Evolutionary conservation across 2,329 filamentous ascomycete genomes (phyloP), one percentile per base, ranked within the genome.

Genomic region (Capronia americana): DNA sequence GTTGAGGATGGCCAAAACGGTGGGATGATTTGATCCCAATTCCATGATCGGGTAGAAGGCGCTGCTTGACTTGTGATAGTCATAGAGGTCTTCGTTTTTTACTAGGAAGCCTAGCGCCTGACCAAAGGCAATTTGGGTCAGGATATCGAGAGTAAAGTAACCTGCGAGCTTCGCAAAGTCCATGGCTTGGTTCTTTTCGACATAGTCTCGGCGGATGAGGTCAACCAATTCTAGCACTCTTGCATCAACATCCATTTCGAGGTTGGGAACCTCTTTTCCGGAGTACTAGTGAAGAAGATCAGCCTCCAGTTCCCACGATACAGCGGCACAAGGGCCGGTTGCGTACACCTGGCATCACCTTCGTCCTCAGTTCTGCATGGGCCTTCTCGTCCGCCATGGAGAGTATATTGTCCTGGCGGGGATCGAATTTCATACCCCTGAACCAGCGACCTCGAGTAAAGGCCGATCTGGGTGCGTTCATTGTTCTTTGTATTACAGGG

Each of bases 381-480:
- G 61, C 55, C 17, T 12, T 48, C 41, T 68, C 67, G 50, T 69
- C 55, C 14, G 34, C 51, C 24, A 57, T 34, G n/a, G 65, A 67
- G 12, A 71, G 28, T 23, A 71, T 56, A 34, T 71, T 71, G 48
- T 70, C 61, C 24, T 61, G 48, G 24, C 58, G 50, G 3, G 68
- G 69, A 57, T 64, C 57, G 14, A 72, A 30, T 12, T 61, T 63
- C 56, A 68, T 57, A 32, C 58, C 67, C 8, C 60, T 56, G 59
- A 69, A 71, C 65, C 67, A 72, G 30, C 66, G 57, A 14, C 61
- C 59, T 32, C 69, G 59, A 10, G 57, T 63, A 56, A 71, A 72
- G n/a, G 57, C 54, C 10, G 67, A 69, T 12, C 69, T 30, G 10
- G 55, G 58, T 8, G 65, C 69, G 23, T 51, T 62, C 61, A 72